Conservation (phyloP, 352 stramenopile genomes). For the Pythium aquatile region DNA sequence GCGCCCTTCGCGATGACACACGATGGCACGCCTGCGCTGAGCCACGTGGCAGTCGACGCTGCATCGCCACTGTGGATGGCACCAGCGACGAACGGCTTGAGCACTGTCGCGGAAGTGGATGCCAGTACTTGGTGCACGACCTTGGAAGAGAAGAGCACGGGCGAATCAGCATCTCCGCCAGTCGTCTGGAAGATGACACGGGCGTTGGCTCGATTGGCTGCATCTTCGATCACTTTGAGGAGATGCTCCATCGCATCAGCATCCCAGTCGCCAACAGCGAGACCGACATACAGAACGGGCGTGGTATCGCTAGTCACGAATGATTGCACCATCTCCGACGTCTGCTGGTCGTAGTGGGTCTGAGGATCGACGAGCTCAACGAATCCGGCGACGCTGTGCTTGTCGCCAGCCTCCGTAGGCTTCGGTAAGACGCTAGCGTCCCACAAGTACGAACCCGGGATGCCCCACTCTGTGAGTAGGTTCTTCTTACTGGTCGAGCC, state of each 20-base stretch:
- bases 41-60: slow-evolving; percentile 50
- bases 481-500: neutral
- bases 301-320: slow-evolving; percentile 33
- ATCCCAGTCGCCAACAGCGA: slow-evolving; percentile 47
- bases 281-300: slow-evolving; percentile 51
- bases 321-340: slow-evolving; percentile 9
- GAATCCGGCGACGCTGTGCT: slow-evolving; percentile 57
- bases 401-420: slow-evolving; percentile 53
- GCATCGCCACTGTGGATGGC: slow-evolving; percentile 56
- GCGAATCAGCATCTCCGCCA: slow-evolving; percentile 28
- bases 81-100: slow-evolving; percentile 38
- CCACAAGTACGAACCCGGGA: slow-evolving; percentile 79
- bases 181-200: slow-evolving; percentile 58
- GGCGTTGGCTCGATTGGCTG: slow-evolving; percentile 35
- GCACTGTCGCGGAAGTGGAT: slow-evolving; percentile 35
- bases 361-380: slow-evolving; percentile 27
- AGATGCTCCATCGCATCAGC: slow-evolving; percentile 36
- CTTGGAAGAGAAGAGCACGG: slow-evolving; percentile 31
- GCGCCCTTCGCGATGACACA: slow-evolving; percentile 48
- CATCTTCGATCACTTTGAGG: slow-evolving; percentile 43
- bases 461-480: slow-evolving; percentile 35
- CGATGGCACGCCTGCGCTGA: slow-evolving; percentile 42
- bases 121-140: slow-evolving; percentile 48
- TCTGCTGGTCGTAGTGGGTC: slow-evolving; percentile 6
- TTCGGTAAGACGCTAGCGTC: slow-evolving; percentile 53